Evolutionary conservation across 495 filamentous ascomycete genomes (phyloP).

Genomic region (Clohesyomyces aquaticus): DNA sequence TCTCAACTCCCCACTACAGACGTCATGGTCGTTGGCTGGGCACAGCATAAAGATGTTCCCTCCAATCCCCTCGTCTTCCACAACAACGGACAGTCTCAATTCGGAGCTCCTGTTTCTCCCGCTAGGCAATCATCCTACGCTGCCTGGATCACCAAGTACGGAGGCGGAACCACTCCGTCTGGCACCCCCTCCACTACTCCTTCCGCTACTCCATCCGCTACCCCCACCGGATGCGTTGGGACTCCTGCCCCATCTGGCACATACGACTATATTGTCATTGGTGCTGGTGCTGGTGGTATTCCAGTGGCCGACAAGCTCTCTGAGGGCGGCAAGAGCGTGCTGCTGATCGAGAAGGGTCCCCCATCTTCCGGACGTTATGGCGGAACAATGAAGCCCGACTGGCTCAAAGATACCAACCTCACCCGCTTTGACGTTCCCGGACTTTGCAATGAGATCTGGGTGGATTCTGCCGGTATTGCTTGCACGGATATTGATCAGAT

Average conservation of each 20-base stretch:
- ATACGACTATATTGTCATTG: slow-evolving; percentile 72
- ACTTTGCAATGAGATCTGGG: slow-evolving; percentile 72
- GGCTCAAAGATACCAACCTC: slow-evolving; percentile 67
- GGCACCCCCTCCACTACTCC: too few species aligned
- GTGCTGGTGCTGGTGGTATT: slow-evolving; percentile 67
- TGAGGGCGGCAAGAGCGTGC: slow-evolving; percentile 63
- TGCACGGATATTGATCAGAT: slow-evolving; percentile 73
- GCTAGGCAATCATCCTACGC: slow-evolving; percentile 55
- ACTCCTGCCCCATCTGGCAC: slow-evolving; percentile 49
- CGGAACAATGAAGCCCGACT: slow-evolving; percentile 62
- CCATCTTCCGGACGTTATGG: slow-evolving; percentile 63
- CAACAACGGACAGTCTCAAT: slow-evolving; percentile 49
- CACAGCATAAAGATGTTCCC: slow-evolving; percentile 30
- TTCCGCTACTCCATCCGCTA: slow-evolving; percentile 49
- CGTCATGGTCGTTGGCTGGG: slow-evolving; percentile 38
- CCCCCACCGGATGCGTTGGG: slow-evolving; percentile 40
- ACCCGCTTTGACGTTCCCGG: slow-evolving; percentile 82
- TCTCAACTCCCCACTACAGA: slow-evolving; percentile 42
- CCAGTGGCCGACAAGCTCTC: slow-evolving; percentile 67
- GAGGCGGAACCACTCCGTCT: slow-evolving; percentile 39
- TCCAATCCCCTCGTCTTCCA: slow-evolving; percentile 31
- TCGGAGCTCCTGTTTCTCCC: slow-evolving; percentile 48
- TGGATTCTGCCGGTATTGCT: slow-evolving; percentile 62
- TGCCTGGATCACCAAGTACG: slow-evolving; percentile 22
- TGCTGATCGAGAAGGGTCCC: slow-evolving; percentile 69